phyloP scores from a whole-genome alignment of 768 basidiomycete genomes.

The Mrakia frigida region DNA sequence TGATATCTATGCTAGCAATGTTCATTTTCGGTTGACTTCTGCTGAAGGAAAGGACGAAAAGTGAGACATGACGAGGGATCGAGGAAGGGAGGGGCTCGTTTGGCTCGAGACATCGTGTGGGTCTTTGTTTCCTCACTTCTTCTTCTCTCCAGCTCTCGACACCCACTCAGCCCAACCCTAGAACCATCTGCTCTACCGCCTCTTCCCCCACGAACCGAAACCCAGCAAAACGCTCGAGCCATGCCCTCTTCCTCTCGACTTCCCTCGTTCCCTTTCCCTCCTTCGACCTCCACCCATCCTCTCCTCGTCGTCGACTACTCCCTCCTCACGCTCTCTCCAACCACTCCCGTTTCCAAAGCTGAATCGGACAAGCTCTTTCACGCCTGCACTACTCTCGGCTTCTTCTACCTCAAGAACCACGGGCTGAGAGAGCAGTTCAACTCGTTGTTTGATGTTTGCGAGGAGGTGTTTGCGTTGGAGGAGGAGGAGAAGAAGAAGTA shows the following conservation, averaged over 20 bases:
- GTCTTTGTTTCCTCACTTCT: too few species aligned
- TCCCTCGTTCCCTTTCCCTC: conserved; percentile 49
- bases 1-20: too few species aligned
- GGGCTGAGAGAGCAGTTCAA: conserved; percentile 48
- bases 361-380: conserved; percentile 57
- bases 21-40: too few species aligned
- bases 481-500: conserved; percentile 55
- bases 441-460: conserved; percentile 56
- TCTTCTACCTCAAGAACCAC: conserved; percentile 65
- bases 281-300: conserved; percentile 54
- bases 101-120: too few species aligned
- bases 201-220: too few species aligned
- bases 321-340: conserved; percentile 45
- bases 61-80: too few species aligned
- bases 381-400: conserved; percentile 57
- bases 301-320: conserved; percentile 56
- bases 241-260: conserved; percentile 17
- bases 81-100: too few species aligned
- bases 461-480: conserved; percentile 54
- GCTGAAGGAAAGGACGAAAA: too few species aligned
- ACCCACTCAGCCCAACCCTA: too few species aligned
- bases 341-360: conserved; percentile 40
- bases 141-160: too few species aligned
- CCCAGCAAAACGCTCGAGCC: too few species aligned
- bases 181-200: too few species aligned